These are phyloP conservation scores for Astrothelium subdiscretum DNA, from an alignment of 495 filamentous ascomycete genomes.

Conservation along the genomic window DNA sequence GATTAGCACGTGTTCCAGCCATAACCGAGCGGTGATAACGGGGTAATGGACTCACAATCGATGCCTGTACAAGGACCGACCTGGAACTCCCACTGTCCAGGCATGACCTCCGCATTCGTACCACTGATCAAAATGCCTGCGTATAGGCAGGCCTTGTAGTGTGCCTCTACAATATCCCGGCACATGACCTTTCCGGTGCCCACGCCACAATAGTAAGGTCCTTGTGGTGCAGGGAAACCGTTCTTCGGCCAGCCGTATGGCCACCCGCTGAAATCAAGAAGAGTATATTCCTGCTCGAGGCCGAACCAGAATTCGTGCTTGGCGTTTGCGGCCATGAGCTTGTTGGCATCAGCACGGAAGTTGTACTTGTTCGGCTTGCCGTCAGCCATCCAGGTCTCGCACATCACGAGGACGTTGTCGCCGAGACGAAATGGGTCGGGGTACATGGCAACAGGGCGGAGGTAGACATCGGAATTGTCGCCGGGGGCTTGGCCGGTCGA, in stretches of 20 bases:
- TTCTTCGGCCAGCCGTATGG: constrained; percentile 94
- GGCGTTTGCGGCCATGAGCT: constrained; percentile 80
- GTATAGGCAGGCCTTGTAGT: constrained; percentile 95
- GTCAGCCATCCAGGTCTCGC: constrained; percentile 92
- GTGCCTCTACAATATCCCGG: constrained; percentile 95
- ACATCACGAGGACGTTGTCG: constrained; percentile 83
- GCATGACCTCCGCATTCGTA: constrained; percentile 98
- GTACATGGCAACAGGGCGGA: constrained; percentile 79
- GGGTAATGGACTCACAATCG: constrained; percentile 43
- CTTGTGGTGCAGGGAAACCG: constrained; percentile 94
- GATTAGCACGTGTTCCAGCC: constrained; percentile 12
- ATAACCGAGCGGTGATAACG: constrained; percentile 9
- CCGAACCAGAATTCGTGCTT: constrained; percentile 90
- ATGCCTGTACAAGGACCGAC: constrained; percentile 91
- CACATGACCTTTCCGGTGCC: constrained; percentile 95
- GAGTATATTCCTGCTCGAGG: constrained; percentile 95
- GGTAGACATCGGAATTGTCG: constrained; percentile 97
- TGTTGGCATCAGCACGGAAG: constrained; percentile 78
- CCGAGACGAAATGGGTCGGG: constrained; percentile 82
- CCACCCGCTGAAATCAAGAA: constrained; percentile 75
- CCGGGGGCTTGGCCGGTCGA: constrained; percentile 90
- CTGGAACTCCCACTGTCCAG: constrained; percentile 98
- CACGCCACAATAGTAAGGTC: constrained; percentile 98
- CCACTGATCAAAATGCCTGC: constrained; percentile 89
- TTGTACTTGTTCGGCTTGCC: constrained; percentile 98